A percentile compares a stretch with the other conserved stretches of the same genome.
Evolutionary conservation across 2,329 filamentous ascomycete species (phyloP).

Genomic region (Hypoxylon sp.): DNA sequence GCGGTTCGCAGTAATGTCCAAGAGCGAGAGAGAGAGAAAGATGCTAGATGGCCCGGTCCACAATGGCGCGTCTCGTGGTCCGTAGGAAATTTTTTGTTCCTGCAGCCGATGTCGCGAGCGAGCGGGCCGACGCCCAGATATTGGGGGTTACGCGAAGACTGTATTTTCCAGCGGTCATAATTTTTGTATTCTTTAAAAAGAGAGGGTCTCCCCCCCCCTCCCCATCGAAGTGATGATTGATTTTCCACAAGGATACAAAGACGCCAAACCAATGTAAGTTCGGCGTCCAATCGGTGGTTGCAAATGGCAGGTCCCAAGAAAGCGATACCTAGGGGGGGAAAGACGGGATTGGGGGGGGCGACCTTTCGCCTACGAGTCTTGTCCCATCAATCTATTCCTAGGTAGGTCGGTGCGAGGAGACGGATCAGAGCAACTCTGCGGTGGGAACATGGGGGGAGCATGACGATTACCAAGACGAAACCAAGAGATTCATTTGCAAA

Average conservation of each 20-base stretch:
- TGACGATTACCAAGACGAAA: slow-evolving; percentile 19
- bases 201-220: slow-evolving; percentile 1
- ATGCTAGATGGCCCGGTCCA: slow-evolving; percentile 10
- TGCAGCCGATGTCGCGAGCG: slow-evolving; percentile 36
- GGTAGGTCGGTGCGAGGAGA: slow-evolving; percentile 20
- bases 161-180: slow-evolving; percentile 18
- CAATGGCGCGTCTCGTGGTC: slow-evolving; percentile 18
- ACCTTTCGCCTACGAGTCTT: not conserved
- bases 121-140: slow-evolving; percentile 25
- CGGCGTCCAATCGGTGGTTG: slow-evolving; percentile 20
- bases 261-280: slow-evolving; percentile 12
- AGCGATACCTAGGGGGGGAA: not conserved
- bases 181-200: slow-evolving; percentile 13
- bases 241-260: slow-evolving; percentile 3
- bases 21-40: too few relatives aligned
- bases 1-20: slow-evolving; percentile 15
- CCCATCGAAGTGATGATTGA: not conserved
- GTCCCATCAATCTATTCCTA: slow-evolving; percentile 2
- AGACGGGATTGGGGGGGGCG: too few relatives aligned
- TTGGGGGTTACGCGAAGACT: not conserved
- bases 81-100: slow-evolving; percentile 26
- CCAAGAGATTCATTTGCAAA: slow-evolving; percentile 21
- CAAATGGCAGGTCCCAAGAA: slow-evolving; percentile 21
- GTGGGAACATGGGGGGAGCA: slow-evolving; percentile 9
- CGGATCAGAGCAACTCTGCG: not conserved